Evolutionary conservation across 257 asterid genomes (phyloP), one percentile per base, ranked within the genome.

Genomic region (Perilla frutescens): DNA sequence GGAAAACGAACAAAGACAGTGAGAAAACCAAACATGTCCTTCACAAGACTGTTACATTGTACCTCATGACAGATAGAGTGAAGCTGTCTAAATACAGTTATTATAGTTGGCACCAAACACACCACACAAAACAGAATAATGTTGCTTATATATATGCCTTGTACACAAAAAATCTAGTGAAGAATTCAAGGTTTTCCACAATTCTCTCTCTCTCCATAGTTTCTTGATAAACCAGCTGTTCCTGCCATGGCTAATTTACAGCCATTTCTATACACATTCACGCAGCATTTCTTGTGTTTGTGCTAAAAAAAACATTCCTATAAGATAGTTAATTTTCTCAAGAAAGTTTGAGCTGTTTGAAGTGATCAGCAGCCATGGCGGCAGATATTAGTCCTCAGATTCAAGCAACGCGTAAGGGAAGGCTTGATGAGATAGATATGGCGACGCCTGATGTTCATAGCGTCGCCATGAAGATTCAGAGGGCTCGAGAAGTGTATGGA

Each of bases 381-480:
- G 82, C 80, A 9, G 86, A 86, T n/a, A 69, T 45, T 12, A 79
- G 81, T 31, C 70, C 84, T 41, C 76, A 71, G 44, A 26, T 43
- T 65, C 81, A 74, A 48, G 83, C 81, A 63, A 74, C 58, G 72
- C 29, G 66, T 0, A 71, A 74, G 53, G 83, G 77, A 53, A 74
- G 15, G 75, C 12, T 70, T 12, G 88, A 39, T 8, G 13, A 69
- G 29, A 71, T 9, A 9, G 81, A 74, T 43, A 74, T 62, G 75
- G 74, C 54, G 9, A 78, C 84, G 3, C 78, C 85, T 6, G 91
- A 89, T 78, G 80, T 81, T 6, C 79, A 79, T 36, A 73, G 62
- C 54, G 89, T 89, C 40, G 84, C 76, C 12, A 50, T 53, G 87
- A 87, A 87, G 70, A 79, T 87, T 8, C 79, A 84, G 8, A 83